phyloP scores from a whole-genome alignment of 2,329 filamentous ascomycete species.

The Cladosporium halotolerans region DNA sequence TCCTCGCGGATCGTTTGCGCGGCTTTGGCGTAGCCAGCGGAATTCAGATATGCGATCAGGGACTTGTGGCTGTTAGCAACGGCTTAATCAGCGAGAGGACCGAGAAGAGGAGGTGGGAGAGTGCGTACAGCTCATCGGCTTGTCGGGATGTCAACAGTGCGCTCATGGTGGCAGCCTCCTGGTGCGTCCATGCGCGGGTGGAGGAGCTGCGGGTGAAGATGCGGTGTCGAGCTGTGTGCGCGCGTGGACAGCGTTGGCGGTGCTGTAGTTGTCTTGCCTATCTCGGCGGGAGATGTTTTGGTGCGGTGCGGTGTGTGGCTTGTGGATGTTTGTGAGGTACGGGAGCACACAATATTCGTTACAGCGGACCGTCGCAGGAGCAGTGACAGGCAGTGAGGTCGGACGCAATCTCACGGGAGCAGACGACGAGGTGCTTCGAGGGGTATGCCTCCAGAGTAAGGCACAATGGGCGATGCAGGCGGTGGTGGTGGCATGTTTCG shows the following conservation, averaged over 20 bases:
- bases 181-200: conserved; percentile 5
- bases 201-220: neutral
- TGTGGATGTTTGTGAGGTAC: too few relatives aligned
- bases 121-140: conserved; percentile 78
- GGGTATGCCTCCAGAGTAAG: too few relatives aligned
- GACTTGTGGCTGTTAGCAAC: conserved; percentile 69
- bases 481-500: too few relatives aligned
- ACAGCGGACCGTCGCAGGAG: too few relatives aligned
- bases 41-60: conserved; percentile 79
- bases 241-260: neutral
- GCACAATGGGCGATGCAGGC: too few relatives aligned
- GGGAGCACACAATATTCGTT: too few relatives aligned
- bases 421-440: too few relatives aligned
- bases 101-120: conserved; percentile 13
- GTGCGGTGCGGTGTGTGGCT: neutral
- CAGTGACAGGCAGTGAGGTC: too few relatives aligned
- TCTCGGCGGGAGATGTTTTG: neutral
- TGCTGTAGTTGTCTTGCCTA: neutral
- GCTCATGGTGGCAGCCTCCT: conserved; percentile 52
- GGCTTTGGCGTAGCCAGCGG: conserved; percentile 63
- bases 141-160: conserved; percentile 70
- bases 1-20: conserved; percentile 71
- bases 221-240: neutral
- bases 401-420: too few relatives aligned
- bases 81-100: conserved; percentile 24